Evolutionary conservation across 75 land plant species (phyloP).

Genomic region (Chamaecyparis obtusa): DNA sequence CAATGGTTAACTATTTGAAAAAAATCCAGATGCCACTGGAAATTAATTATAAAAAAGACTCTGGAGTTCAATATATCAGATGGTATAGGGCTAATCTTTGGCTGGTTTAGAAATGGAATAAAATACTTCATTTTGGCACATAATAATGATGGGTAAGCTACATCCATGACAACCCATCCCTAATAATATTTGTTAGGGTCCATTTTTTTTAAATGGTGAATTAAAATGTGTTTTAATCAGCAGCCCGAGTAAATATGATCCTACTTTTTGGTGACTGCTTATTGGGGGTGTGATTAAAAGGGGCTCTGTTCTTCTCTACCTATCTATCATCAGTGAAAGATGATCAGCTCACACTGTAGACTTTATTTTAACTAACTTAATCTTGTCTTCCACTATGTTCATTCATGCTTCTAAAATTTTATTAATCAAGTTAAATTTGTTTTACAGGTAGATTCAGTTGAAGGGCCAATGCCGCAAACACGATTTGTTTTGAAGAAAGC

Average conservation of each 20-base stretch:
- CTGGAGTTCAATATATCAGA: neutral
- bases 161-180: too few relatives aligned
- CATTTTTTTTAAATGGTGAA: neutral
- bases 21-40: neutral
- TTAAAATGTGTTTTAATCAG: neutral
- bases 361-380: neutral
- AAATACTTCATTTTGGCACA: neutral
- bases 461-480: slow-evolving; percentile 99
- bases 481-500: slow-evolving; percentile 98
- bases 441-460: slow-evolving; percentile 91
- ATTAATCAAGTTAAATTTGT: neutral
- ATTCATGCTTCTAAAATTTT: neutral
- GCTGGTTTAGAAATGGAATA: slow-evolving; percentile 1
- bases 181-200: neutral
- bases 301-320: neutral
- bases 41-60: neutral
- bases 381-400: neutral
- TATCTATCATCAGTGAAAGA: neutral
- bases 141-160: neutral
- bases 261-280: neutral
- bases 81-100: neutral
- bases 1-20: neutral
- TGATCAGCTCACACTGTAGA: neutral
- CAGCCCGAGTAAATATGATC: neutral
- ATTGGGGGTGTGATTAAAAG: neutral